Base-by-base conservation (phyloP, 257 asterid species). In the Scutellaria baicalensis region DNA sequence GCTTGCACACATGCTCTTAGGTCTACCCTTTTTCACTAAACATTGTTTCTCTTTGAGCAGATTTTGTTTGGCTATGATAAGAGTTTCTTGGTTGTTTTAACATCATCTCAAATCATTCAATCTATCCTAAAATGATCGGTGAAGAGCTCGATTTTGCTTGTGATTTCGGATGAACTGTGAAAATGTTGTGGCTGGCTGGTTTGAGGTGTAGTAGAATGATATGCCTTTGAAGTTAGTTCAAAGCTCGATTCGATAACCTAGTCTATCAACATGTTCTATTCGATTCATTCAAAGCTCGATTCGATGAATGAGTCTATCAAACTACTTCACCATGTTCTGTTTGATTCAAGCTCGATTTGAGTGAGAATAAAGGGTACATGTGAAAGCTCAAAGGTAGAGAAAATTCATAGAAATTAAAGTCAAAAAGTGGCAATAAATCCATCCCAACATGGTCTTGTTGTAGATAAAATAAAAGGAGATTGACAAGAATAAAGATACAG, bases 371-470 rank as follows among this genome's bases (percentile, higher is more conserved):
- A 27, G 2, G 33, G 33, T 27, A 21, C 64, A 64, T 77, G 75
- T 63, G 56, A 60, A 70, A 60, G 81, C 78, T 74, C 68, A 16
- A 66, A 40, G 33, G 58, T 73, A 73, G 64, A 78, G 68, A 64
- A 64, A 72, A 27, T 55, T 39, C 40, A 58, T 20, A 45, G 44
- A 66, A 44, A 63, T 70, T 50, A 67, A 75, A 79, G 85, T 81
- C 81, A 84, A 84, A 79, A 75, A 79, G 73, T 58, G 59, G 66
- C 54, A 66, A 50, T 70, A 49, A 76, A 77, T 70, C 73, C 81
- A 75, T 67, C 79, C 82, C 77, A 75, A 62, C 78, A 64, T 77
- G 80, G 47, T 39, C 52, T 44, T 33, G 58, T 49, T 38, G 52
- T 43, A 5, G 57, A 55, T 74, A 33, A 21, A 9, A 40, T 5